Base-by-base conservation (phyloP, 495 filamentous ascomycete genomes). In the Hypomontagnella submonticulosa region DNA sequence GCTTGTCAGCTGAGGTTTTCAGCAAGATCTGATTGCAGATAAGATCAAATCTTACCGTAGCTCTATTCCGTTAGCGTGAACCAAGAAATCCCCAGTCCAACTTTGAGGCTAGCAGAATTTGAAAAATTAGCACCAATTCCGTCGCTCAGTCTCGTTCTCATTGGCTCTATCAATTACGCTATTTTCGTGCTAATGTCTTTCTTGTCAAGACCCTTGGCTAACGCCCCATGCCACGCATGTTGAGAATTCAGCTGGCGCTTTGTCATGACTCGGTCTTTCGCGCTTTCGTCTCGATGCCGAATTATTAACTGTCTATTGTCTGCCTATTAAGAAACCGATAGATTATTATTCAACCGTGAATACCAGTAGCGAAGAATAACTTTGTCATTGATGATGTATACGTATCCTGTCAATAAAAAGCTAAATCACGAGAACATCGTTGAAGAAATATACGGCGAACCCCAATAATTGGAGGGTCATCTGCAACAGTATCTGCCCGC, bases 201-300 rank as follows among this genome's bases (percentile, higher is more conserved):
- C 23, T n/a, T n/a, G 23, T 27, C 6, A 27, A 6, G 23, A 27
- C 23, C 23, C 23, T 27, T 27, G 23, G 23, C 23, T 3, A 6
- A 27, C 23, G 23, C 23, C 23, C 2, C 23, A 27, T 27, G 23
- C 6, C 23, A 51, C 19, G 7, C 32, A 30, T 37, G 33, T 49
- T 32, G 15, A 51, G 53, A 34, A 4, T 15, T 20, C 16, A 43
- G 12, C 32, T 37, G 18, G 19, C 20, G 33, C 55, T 58, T 58
- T 49, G 56, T 59, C 40, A 59, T 44, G 8, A 57, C 20, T 60
- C 57, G 57, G 36, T 20, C 9, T 38, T 23, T 60, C 57, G 55
- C 55, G 47, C 37, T 51, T 60, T 56, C 13, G 23, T 44, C 18
- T 53, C 13, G 38, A 56, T 10, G 38, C 52, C 52, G 52, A 56